phyloP scores from a whole-genome alignment of 805 yeast species.

The Ogataea minuta region DNA sequence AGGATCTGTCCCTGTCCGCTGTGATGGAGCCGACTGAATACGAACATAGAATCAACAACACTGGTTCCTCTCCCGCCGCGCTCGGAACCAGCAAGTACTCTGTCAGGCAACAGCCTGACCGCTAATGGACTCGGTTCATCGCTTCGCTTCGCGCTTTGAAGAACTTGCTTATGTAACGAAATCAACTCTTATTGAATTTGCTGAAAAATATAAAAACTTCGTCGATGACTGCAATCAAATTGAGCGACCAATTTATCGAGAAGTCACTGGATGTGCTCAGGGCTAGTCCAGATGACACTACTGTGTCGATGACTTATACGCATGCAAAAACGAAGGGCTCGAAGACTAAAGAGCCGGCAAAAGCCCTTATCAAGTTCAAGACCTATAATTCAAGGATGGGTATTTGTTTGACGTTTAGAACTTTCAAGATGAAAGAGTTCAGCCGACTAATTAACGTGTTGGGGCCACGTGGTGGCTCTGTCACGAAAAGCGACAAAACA shows the following conservation, averaged over 20 bases:
- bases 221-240: constrained; percentile 4
- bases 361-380: constrained; percentile 48
- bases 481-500: constrained; percentile 25
- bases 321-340: constrained; percentile 25
- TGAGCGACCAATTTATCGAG: constrained; percentile 32
- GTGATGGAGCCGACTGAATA: constrained; percentile 20
- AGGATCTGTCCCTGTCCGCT: constrained; percentile 1
- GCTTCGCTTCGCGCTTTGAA: neutral
- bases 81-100: constrained; percentile 7
- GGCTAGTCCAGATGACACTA: constrained; percentile 30
- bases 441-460: constrained; percentile 68
- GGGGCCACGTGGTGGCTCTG: constrained; percentile 59
- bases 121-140: neutral
- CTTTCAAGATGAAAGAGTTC: constrained; percentile 68
- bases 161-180: constrained; percentile 3
- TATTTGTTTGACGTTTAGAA: constrained; percentile 53
- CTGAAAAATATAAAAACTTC: constrained; percentile 1
- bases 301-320: constrained; percentile 35
- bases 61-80: constrained; percentile 12
- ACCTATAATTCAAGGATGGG: constrained; percentile 66
- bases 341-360: constrained; percentile 16
- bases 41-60: constrained; percentile 17
- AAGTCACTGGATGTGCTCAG: constrained; percentile 29
- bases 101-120: neutral
- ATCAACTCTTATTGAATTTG: neutral